Evolutionary conservation across 2,329 filamentous ascomycete species (phyloP).

Genomic region (Fusarium sp.): DNA sequence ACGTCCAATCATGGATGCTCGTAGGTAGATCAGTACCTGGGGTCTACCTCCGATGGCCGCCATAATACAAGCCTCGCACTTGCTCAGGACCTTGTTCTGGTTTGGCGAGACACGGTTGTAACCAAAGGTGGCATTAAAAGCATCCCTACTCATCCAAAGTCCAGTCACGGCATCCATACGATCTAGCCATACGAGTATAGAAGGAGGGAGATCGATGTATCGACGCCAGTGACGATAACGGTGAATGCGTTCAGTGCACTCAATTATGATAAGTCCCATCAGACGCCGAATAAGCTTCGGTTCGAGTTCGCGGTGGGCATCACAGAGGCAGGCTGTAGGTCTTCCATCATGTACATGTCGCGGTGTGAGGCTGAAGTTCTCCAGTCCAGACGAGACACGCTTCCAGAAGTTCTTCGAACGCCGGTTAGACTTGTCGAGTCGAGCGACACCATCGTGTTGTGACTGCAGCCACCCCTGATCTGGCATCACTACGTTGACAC

Average conservation of each 20-base stretch:
- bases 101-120: constrained; percentile 43
- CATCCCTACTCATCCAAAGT: constrained; percentile 54
- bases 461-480: constrained; percentile 52
- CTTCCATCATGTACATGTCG: constrained; percentile 34
- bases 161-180: constrained; percentile 46
- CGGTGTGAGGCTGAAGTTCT: constrained; percentile 1
- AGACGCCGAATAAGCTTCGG: constrained; percentile 57
- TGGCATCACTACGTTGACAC: constrained; percentile 40
- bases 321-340: constrained; percentile 55
- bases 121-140: constrained; percentile 53
- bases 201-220: constrained; percentile 12
- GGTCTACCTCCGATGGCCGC: constrained; percentile 59
- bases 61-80: constrained; percentile 66
- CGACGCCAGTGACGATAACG: constrained; percentile 45
- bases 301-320: constrained; percentile 55
- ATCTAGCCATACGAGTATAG: constrained; percentile 41
- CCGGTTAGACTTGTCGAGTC: constrained; percentile 43
- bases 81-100: constrained; percentile 46
- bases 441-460: constrained; percentile 47
- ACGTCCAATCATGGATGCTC: constrained; percentile 57
- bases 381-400: constrained; percentile 50
- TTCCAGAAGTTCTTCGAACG: constrained; percentile 48
- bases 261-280: constrained; percentile 56
- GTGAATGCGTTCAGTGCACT: constrained; percentile 53
- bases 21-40: constrained; percentile 58